phyloP scores from a whole-genome alignment of 495 filamentous ascomycete genomes.

The Hypomontagnella submonticulosa region DNA sequence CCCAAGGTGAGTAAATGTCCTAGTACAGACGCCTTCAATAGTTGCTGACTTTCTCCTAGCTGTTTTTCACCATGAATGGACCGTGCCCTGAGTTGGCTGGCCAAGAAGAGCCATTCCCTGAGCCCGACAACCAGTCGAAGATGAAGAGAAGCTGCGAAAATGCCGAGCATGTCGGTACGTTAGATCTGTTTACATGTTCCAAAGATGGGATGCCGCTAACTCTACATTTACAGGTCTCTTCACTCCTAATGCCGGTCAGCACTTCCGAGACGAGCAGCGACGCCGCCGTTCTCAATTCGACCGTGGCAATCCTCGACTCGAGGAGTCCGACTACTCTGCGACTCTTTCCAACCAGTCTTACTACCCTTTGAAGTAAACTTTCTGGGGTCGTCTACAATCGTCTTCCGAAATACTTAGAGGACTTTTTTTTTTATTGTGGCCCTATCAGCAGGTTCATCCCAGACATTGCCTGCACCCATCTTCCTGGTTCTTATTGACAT shows the following conservation, averaged over 20 bases:
- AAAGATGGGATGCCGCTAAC: conserved; percentile 14
- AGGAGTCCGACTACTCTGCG: conserved; percentile 65
- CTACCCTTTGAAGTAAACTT: conserved; percentile 43
- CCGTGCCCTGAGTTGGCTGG: conserved; percentile 56
- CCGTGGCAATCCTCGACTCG: conserved; percentile 72
- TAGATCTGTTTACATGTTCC: background rate
- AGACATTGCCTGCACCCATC: background rate
- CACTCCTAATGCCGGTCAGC: conserved; percentile 76
- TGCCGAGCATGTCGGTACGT: conserved; percentile 83
- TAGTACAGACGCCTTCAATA: conserved; percentile 10
- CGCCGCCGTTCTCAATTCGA: conserved; percentile 81
- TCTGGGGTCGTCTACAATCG: background rate
- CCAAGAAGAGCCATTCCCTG: conserved; percentile 76
- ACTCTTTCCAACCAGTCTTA: conserved; percentile 48
- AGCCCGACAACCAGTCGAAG: conserved; percentile 84
- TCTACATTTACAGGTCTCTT: conserved; percentile 66
- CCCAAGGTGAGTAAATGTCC: conserved; percentile 72
- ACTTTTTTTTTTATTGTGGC: background rate
- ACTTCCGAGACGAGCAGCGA: conserved; percentile 78
- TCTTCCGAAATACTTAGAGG: background rate
- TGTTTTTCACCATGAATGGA: conserved; percentile 62
- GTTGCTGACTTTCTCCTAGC: conserved; percentile 48
- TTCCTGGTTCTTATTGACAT: conserved; percentile 1
- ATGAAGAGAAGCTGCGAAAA: conserved; percentile 86
- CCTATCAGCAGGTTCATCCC: background rate